phyloP scores from a whole-genome alignment of 1,284 basidiomycete species.

The Leccinum pseudoinsigne region DNA sequence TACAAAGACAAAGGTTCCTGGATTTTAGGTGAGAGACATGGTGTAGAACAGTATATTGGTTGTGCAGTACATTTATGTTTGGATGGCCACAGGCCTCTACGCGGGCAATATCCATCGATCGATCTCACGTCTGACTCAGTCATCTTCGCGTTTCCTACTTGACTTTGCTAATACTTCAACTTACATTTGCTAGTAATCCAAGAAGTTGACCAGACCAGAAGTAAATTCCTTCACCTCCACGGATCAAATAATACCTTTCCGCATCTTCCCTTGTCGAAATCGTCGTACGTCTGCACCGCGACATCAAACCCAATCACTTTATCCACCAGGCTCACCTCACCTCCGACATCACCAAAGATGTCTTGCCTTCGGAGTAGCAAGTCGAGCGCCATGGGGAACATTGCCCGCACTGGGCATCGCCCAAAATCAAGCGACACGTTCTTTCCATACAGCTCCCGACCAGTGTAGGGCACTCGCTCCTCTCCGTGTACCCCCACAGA shows the following conservation, averaged over 20 bases:
- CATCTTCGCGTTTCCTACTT: background rate
- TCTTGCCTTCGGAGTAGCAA: constrained; percentile 70
- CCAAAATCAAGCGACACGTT: constrained; percentile 84
- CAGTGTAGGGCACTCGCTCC: constrained; percentile 57
- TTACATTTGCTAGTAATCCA: background rate
- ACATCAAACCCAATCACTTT: constrained; percentile 56
- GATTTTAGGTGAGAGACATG: constrained; percentile 5
- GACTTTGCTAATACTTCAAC: background rate
- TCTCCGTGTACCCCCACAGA: constrained; percentile 77
- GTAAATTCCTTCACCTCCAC: background rate
- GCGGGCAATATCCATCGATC: background rate
- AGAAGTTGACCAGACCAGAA: background rate
- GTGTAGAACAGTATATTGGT: constrained; percentile 20
- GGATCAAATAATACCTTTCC: constrained; percentile 57
- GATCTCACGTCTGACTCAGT: background rate
- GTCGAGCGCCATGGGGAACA: constrained; percentile 75
- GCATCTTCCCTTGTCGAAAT: constrained; percentile 67
- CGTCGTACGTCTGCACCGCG: constrained; percentile 56
- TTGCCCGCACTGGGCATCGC: constrained; percentile 80
- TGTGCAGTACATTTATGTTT: background rate
- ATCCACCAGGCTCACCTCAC: constrained; percentile 61
- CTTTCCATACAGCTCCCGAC: constrained; percentile 74
- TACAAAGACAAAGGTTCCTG: constrained; percentile 12
- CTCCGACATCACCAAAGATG: constrained; percentile 64
- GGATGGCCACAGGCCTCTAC: background rate